Evolutionary conservation across 208 protist genomes (phyloP).

Genomic region (Crithidia sp.): DNA sequence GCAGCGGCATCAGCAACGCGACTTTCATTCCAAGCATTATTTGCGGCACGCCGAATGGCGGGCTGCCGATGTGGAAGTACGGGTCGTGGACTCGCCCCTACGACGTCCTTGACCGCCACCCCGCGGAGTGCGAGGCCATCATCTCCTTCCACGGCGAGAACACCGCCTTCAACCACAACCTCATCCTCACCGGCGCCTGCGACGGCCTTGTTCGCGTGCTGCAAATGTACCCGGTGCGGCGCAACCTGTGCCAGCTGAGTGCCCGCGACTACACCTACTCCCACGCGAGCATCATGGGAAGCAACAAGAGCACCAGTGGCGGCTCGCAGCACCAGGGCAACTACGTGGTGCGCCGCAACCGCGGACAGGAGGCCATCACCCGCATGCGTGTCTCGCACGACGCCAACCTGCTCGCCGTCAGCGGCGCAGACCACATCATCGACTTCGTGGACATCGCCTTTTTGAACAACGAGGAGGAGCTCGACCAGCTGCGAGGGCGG

Average conservation of each 20-base stretch:
- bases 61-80: constrained; percentile 90
- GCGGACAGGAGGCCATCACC: constrained; percentile 76
- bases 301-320: constrained; percentile 32
- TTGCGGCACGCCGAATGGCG: constrained; percentile 81
- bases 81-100: constrained; percentile 89
- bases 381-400: constrained; percentile 82
- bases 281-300: constrained; percentile 58
- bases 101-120: constrained; percentile 80
- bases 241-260: constrained; percentile 87
- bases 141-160: constrained; percentile 85
- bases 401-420: constrained; percentile 76
- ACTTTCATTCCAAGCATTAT: constrained; percentile 88
- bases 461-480: constrained; percentile 71
- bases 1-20: constrained; percentile 65
- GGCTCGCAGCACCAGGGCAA: constrained; percentile 35
- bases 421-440: constrained; percentile 80
- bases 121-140: constrained; percentile 84
- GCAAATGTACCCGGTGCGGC: constrained; percentile 88
- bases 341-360: constrained; percentile 51
- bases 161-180: constrained; percentile 87
- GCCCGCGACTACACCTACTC: constrained; percentile 87
- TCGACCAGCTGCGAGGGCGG: constrained; percentile 75
- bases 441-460: constrained; percentile 92
- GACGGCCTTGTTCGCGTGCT: constrained; percentile 88
- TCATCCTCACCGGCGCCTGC: constrained; percentile 87